Evolutionary conservation across 768 basidiomycete genomes (phyloP).

Genomic region (Brasilioporus rufonigricans): DNA sequence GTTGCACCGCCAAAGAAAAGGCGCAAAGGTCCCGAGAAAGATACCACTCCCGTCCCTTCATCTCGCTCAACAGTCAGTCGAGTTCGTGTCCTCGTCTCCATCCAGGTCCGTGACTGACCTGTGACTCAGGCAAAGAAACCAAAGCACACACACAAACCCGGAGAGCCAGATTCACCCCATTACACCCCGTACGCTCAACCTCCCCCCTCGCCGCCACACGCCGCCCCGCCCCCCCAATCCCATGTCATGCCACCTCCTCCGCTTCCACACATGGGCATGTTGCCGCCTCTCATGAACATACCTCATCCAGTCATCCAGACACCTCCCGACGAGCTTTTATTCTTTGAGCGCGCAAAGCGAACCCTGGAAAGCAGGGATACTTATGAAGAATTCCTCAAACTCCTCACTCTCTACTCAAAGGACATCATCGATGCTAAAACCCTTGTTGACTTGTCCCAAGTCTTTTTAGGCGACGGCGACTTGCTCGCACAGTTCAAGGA

Average conservation of each 20-base stretch:
- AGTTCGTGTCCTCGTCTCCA: conserved; percentile 33
- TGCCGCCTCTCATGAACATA: conserved; percentile 24
- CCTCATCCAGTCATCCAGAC: conserved; percentile 33
- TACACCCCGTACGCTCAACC: conserved; percentile 46
- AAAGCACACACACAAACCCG: conserved; percentile 59
- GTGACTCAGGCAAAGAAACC: conserved; percentile 53
- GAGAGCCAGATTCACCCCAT: conserved; percentile 52
- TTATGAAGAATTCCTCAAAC: conserved; percentile 93
- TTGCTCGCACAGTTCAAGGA: conserved; percentile 83
- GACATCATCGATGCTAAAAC: conserved; percentile 87
- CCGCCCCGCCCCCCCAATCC: conserved; percentile 16
- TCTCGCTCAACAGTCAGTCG: conserved; percentile 48
- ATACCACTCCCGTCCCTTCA: conserved; percentile 57
- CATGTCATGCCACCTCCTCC: conserved; percentile 30
- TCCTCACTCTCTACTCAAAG: conserved; percentile 85
- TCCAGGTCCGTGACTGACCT: conserved; percentile 4
- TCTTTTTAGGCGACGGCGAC: conserved; percentile 80
- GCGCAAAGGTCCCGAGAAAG: conserved; percentile 66
- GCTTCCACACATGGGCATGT: conserved; percentile 27
- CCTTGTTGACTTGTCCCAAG: conserved; percentile 75
- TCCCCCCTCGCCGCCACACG: conserved; percentile 33
- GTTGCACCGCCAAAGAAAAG: conserved; percentile 51
- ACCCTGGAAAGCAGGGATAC: conserved; percentile 69
- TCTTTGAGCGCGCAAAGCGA: conserved; percentile 93
- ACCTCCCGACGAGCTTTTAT: conserved; percentile 75